Conservation (phyloP, 108 stramenopile genomes). For the Chaetoceros tenuissimus region DNA sequence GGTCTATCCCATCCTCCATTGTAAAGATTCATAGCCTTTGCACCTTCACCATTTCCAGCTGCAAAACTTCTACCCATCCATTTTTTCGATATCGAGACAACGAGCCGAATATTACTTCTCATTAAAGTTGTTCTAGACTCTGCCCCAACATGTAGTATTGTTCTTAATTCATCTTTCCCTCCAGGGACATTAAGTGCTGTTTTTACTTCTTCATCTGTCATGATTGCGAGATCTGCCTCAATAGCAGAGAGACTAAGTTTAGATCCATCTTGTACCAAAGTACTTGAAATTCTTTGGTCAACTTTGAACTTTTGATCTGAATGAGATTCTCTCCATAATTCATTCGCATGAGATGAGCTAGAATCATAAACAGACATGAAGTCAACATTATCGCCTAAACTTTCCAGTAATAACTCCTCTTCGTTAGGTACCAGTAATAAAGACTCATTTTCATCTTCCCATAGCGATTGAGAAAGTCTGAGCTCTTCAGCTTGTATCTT, state of each 20-base stretch:
- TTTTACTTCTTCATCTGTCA: constrained; percentile 44
- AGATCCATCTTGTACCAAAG: constrained; percentile 3
- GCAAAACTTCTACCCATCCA: constrained; percentile 22
- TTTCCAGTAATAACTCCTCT: background rate
- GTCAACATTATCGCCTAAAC: background rate
- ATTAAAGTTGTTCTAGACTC: constrained; percentile 52
- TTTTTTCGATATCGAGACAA: constrained; percentile 58
- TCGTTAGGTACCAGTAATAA: constrained; percentile 10
- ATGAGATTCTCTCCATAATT: background rate
- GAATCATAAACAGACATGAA: background rate
- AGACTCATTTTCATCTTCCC: background rate
- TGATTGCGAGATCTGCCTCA: constrained; percentile 12
- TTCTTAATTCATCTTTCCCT: constrained; percentile 33
- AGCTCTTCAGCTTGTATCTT: background rate
- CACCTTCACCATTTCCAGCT: background rate
- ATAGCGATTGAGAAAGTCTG: too few relatives aligned
- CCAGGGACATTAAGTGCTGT: constrained; percentile 32
- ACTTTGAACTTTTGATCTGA: constrained; percentile 10
- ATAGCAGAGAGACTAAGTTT: constrained; percentile 16
- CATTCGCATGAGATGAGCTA: background rate
- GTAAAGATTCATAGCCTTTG: constrained; percentile 23
- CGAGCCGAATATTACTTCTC: constrained; percentile 54
- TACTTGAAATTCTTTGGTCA: background rate
- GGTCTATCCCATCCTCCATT: constrained; percentile 47
- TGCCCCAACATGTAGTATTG: constrained; percentile 46